These are phyloP conservation scores for Endocarpon pusillum DNA, from an alignment of 495 filamentous ascomycete genomes.

Conservation along the genomic window DNA sequence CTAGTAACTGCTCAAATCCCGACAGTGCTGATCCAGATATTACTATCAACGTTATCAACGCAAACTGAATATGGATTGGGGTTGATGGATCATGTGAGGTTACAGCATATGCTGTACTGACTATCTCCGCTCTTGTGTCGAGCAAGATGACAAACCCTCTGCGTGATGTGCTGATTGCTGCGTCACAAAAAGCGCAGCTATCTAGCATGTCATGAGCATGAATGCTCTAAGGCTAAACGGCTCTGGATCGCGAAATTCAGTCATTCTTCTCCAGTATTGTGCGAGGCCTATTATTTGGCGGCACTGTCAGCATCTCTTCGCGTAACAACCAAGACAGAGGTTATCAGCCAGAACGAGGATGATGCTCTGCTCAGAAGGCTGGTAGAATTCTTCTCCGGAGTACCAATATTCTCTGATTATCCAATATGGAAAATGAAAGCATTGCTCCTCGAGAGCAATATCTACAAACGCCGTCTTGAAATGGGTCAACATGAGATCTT, in stretches of 20 bases:
- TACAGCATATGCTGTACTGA: constrained; percentile 9
- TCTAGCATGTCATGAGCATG: no score
- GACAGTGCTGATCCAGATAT: no score
- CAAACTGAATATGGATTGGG: no score
- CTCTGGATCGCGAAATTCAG: not conserved
- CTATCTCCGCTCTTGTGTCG: no score
- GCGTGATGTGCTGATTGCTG: no score
- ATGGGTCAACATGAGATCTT: constrained; percentile 12
- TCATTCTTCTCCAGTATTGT: not conserved
- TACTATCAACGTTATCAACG: no score
- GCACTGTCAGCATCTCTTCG: not conserved
- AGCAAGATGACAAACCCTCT: no score
- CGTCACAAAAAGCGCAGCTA: no score
- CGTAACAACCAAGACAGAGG: not conserved
- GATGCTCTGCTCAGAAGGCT: not conserved
- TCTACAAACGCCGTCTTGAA: constrained; percentile 10
- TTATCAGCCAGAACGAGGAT: not conserved
- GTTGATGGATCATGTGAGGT: constrained; percentile 3
- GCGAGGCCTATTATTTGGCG: constrained; percentile 1
- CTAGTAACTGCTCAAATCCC: constrained; percentile 16
- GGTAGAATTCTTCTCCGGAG: constrained; percentile 7
- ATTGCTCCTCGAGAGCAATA: constrained; percentile 13
- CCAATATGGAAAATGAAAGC: constrained; percentile 13
- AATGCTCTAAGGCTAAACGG: no score
- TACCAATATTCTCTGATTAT: constrained; percentile 11